A percentile compares a stretch with the other conserved stretches of the same genome.
phyloP scores from a whole-genome alignment of 2,329 filamentous ascomycete species.

The Fusarium chaquense region DNA sequence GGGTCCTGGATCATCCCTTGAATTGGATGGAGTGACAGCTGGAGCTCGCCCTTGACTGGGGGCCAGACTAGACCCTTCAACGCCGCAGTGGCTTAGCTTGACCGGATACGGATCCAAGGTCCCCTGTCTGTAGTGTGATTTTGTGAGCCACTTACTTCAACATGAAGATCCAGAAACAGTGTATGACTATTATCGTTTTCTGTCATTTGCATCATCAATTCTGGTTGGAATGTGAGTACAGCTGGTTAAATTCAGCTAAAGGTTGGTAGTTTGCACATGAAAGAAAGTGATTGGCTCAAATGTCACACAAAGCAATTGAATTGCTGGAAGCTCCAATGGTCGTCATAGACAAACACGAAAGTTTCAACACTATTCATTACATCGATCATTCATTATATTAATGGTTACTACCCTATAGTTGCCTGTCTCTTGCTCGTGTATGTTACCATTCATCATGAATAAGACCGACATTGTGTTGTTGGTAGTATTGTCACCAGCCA shows the following conservation, averaged over 20 bases:
- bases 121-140: constrained; percentile 25
- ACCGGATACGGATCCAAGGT: constrained; percentile 21
- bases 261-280: not conserved
- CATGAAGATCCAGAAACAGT: constrained; percentile 1
- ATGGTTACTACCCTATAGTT: no score
- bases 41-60: constrained; percentile 26
- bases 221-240: constrained; percentile 1
- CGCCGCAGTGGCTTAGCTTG: constrained; percentile 42
- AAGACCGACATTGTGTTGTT: no score
- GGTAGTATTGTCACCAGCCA: not conserved
- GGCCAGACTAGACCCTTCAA: constrained; percentile 27
- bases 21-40: constrained; percentile 30
- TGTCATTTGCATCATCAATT: constrained; percentile 6
- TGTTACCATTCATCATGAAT: no score
- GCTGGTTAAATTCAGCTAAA: not conserved
- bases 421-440: no score
- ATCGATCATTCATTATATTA: no score
- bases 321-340: not conserved
- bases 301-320: not conserved
- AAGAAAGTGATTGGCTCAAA: not conserved
- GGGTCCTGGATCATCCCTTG: constrained; percentile 38
- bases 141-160: constrained; percentile 18
- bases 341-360: not conserved
- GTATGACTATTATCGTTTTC: not conserved
- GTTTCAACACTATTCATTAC: not conserved